Evolutionary conservation across 495 filamentous ascomycete genomes (phyloP), one percentile per base, ranked within the genome.

Genomic region (Friedmanniomyces simplex): DNA sequence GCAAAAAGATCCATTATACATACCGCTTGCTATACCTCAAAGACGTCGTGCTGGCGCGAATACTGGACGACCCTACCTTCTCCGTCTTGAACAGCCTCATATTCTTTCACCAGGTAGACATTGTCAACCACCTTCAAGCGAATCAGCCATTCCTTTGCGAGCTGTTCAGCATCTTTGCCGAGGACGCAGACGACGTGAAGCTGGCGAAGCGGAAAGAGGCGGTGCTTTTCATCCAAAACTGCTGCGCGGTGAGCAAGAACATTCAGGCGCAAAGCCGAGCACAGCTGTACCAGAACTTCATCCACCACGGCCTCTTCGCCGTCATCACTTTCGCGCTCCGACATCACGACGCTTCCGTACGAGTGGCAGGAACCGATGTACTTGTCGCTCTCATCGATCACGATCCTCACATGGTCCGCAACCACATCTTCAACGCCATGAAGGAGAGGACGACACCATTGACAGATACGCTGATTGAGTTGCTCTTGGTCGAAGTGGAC

Each of bases 91-190:
- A 97, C 74, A 95, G 89, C 45, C 78, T 97, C 66, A 98, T 98
- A 56, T 98, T 96, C 75, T 98, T 91, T 78, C 90, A 96, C 69
- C 93, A 98, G 74, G 91, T 97, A 61, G 93, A 98, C 66, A 96
- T 98, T 66, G 85, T 97, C 47, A 85, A 88, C 63, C 88, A 96
- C 71, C 78, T 98, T 24, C 91, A 96, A 69, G 74, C 74, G 16
- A 95, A 91, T 63, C 76, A 72, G 11, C 70, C 71, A 10, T 96
- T 94, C 69, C 74, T 97, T 21, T 84, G 82, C 61, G 87, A 97
- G 61, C 75, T 97, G n/a, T 98, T 97, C 71, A 77, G 77, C 39
- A 89, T 97, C 63, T 96, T 98, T 67, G 77, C 80, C 53, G 74
- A 80, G 0, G 26, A 43, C 10, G 13, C 30, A 26, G 57, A 54